These are phyloP conservation scores for Dunaliella primolecta DNA, from an alignment of 139 green algal species.

Conservation along the genomic window DNA sequence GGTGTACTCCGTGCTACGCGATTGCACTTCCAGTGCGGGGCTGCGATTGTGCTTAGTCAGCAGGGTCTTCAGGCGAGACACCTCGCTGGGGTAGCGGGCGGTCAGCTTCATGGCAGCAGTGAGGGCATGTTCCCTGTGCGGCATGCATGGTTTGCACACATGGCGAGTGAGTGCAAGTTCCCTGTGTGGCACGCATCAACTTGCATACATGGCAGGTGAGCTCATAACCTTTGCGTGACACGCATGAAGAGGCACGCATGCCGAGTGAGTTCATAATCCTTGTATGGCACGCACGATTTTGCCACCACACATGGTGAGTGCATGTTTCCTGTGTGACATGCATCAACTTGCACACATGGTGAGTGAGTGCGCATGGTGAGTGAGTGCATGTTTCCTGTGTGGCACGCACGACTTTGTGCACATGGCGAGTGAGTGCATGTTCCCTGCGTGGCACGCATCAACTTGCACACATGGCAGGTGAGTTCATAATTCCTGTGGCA, in stretches of 20 bases:
- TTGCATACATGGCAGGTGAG: constrained; percentile 44
- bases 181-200: neutral
- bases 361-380: neutral
- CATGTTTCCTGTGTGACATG: neutral
- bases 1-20: constrained; percentile 27
- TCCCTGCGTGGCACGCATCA: constrained; percentile 59
- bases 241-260: neutral
- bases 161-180: neutral
- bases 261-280: no score
- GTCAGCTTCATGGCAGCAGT: constrained; percentile 86
- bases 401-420: neutral
- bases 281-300: neutral
- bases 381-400: neutral
- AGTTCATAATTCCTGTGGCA: constrained; percentile 2
- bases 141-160: constrained; percentile 14
- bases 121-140: constrained; percentile 76
- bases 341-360: neutral
- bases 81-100: constrained; percentile 54
- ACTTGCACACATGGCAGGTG: no score
- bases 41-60: constrained; percentile 52
- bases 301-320: neutral
- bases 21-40: constrained; percentile 78
- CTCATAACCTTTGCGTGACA: constrained; percentile 71
- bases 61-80: constrained; percentile 42
- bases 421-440: constrained; percentile 63